These are phyloP conservation scores for Ceratorhiza oryzae-sativae DNA, from an alignment of 1,284 basidiomycete genomes.

Conservation along the genomic window DNA sequence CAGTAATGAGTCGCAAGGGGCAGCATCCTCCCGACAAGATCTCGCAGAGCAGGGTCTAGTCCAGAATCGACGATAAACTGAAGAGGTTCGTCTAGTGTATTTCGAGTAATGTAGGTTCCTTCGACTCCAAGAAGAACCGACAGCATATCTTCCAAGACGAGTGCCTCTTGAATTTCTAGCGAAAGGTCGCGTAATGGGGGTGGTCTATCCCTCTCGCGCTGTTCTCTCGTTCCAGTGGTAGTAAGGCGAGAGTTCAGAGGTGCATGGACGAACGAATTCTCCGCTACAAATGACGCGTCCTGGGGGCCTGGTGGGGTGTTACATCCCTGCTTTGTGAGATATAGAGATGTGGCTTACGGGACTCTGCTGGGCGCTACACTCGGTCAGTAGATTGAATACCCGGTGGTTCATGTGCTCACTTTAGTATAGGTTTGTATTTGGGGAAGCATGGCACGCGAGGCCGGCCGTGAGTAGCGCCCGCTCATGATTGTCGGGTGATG, in stretches of 20 bases:
- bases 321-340: not conserved
- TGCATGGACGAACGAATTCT: conserved; percentile 81
- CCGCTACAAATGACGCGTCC: conserved; percentile 53
- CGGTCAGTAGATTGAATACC: not conserved
- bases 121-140: conserved; percentile 94
- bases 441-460: conserved; percentile 26
- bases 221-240: conserved; percentile 45
- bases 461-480: conserved; percentile 20
- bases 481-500: conserved; percentile 27
- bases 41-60: conserved; percentile 83
- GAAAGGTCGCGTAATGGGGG: conserved; percentile 72
- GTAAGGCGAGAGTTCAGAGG: conserved; percentile 80
- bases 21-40: conserved; percentile 86
- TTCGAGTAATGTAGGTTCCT: conserved; percentile 82
- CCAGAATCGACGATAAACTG: not conserved
- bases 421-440: conserved; percentile 14
- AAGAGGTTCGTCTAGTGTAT: conserved; percentile 62
- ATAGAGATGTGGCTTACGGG: conserved; percentile 3
- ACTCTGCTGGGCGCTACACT: conserved; percentile 20
- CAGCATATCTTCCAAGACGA: conserved; percentile 90
- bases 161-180: conserved; percentile 87
- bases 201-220: conserved; percentile 65
- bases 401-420: not conserved
- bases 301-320: conserved; percentile 8
- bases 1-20: conserved; percentile 95